phyloP scores from a whole-genome alignment of 179 eudicot species.

The Heliamphora pulchella region DNA sequence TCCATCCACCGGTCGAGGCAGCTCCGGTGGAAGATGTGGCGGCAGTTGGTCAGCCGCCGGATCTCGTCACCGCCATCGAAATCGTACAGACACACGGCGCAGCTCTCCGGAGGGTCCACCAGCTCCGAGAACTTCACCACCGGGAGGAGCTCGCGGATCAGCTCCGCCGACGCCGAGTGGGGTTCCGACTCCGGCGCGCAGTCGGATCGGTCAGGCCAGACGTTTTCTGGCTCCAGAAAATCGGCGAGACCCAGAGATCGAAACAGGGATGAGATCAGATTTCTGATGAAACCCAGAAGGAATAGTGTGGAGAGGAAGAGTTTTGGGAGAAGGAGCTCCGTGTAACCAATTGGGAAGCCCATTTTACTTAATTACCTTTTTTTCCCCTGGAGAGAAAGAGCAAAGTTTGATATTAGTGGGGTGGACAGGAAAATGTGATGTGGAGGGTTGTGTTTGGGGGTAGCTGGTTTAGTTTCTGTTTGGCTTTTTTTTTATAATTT shows the following conservation, averaged over 20 bases:
- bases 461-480: no score
- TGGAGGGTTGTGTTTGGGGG: no score
- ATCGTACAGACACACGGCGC: slow-evolving; percentile 76
- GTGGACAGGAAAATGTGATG: background rate
- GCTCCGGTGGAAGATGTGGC: slow-evolving; percentile 66
- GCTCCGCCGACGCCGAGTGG: slow-evolving; percentile 41
- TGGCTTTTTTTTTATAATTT: no score
- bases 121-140: slow-evolving; percentile 43
- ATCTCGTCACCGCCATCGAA: slow-evolving; percentile 61
- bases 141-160: slow-evolving; percentile 75
- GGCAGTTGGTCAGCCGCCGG: slow-evolving; percentile 64
- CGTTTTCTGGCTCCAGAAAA: slow-evolving; percentile 42
- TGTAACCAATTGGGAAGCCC: slow-evolving; percentile 69
- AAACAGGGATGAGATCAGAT: slow-evolving; percentile 26
- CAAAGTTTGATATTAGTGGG: no score
- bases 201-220: slow-evolving; percentile 21
- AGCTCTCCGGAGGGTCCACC: slow-evolving; percentile 40
- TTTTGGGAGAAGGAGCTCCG: slow-evolving; percentile 56
- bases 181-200: slow-evolving; percentile 12
- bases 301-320: slow-evolving; percentile 42
- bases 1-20: slow-evolving; percentile 98
- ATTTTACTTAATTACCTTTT: slow-evolving; percentile 15
- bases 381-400: slow-evolving; percentile 1
- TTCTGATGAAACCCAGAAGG: slow-evolving; percentile 41
- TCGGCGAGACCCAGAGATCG: slow-evolving; percentile 42